Base-by-base conservation (phyloP, 2,329 filamentous ascomycete genomes). In the Arthrocladium fulminans region DNA sequence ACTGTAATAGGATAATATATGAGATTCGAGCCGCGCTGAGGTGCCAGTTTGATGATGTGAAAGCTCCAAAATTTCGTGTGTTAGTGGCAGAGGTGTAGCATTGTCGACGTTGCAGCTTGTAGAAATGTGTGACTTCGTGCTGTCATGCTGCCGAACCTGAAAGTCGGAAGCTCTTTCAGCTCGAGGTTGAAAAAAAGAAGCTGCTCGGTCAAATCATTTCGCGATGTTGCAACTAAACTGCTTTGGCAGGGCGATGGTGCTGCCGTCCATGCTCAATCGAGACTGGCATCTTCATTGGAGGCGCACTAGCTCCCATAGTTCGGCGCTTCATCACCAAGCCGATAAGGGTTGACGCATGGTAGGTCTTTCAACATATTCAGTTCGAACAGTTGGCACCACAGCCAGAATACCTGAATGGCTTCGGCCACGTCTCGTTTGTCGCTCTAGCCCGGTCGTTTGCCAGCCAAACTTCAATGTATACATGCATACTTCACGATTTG, bases 1-100 rank as follows among this genome's bases (percentile, higher is more conserved):
- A 47, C 22, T 5, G 34, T 38, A 17, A 47, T 47, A 15, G 44
- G 44, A 47, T 47, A 47, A 19, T 27, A 6, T 19, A 25, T 22
- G 8, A 22, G 34, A 7, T 3, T 40, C 3, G 30, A 29, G 10
- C 7, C 23, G 19, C 22, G 30, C 39, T 39, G 30, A 15, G 12
- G n/a, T 8, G 19, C 44, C 44, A 38, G 22, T 12, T 29, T 38
- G 25, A 20, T 23, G 7, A 17, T 24, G 13, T 42, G 6, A n/a
- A 7, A 17, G 24, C 9, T 23, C n/a, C 22, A 27, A 42, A 22
- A 27, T 9, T 25, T 27, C 22, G 13, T 42, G 6, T 25, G 13
- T 13, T 15, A n/a, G 22, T 4, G 3, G 8, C 22, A 25, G 19
- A 42, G 9, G 9, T 5, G 13, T 23, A 25, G 22, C 13, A 42